Percentiles rank a stretch among this genome's conserved stretches.
phyloP scores from a whole-genome alignment of 1,284 basidiomycete genomes.

The Rhodotorula glutinis region DNA sequence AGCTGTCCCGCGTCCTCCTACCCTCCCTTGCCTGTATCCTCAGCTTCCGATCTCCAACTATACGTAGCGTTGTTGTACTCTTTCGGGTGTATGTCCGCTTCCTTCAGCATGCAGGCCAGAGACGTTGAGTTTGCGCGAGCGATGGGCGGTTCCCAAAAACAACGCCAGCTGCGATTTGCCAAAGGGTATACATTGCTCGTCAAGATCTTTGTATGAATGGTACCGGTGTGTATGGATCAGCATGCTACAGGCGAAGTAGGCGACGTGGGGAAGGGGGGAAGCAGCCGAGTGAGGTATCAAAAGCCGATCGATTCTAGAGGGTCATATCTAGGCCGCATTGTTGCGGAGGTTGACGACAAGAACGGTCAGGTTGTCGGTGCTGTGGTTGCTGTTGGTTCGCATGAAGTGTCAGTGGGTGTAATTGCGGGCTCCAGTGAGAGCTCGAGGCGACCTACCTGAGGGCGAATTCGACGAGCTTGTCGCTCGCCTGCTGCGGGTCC shows the following conservation, averaged over 20 bases:
- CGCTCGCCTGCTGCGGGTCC: constrained; percentile 79
- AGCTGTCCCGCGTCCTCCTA: not conserved
- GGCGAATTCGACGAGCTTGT: constrained; percentile 77
- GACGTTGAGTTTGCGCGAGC: no score
- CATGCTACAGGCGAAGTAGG: no score
- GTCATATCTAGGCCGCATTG: not conserved
- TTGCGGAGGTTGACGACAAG: constrained; percentile 40
- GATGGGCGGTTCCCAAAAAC: not conserved
- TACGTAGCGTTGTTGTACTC: constrained; percentile 3
- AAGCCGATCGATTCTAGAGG: no score
- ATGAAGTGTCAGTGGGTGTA: not conserved
- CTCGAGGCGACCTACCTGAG: constrained; percentile 50
- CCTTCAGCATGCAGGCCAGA: no score
- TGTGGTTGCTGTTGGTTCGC: constrained; percentile 21
- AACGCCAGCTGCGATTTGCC: not conserved
- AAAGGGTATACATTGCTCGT: no score
- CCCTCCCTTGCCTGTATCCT: not conserved
- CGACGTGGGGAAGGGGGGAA: no score
- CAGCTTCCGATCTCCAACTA: not conserved
- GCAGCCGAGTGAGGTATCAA: no score
- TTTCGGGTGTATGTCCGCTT: not conserved
- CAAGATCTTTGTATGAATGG: no score
- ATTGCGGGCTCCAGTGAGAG: not conserved
- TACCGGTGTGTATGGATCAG: no score
- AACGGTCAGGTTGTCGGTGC: constrained; percentile 42